Percentiles rank a stretch among this genome's conserved stretches.
phyloP scores from a whole-genome alignment of 2,329 filamentous ascomycete species.

The Cercospora zeina region DNA sequence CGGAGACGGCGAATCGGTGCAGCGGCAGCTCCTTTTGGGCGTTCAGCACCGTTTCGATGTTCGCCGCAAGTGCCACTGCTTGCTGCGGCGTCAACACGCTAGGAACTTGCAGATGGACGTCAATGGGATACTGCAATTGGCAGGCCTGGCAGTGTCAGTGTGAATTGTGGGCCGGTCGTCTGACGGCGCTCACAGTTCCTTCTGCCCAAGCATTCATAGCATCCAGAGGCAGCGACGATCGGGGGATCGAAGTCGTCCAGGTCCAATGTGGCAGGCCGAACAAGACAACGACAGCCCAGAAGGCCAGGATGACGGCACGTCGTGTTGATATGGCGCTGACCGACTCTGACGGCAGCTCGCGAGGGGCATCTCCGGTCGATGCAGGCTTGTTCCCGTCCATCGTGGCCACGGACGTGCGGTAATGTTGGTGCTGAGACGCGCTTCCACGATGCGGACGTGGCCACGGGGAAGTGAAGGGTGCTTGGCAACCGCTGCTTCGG shows the following conservation, averaged over 20 bases:
- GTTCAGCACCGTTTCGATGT: conserved; percentile 84
- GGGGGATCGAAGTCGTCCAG: conserved; percentile 88
- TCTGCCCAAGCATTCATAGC: conserved; percentile 91
- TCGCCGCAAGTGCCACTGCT: conserved; percentile 64
- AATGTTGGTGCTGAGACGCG: conserved; percentile 13
- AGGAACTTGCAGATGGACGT: conserved; percentile 73
- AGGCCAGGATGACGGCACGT: conserved; percentile 75
- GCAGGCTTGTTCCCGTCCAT: conserved; percentile 12
- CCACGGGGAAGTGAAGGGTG: conserved; percentile 11
- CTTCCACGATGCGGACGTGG: conserved; percentile 12
- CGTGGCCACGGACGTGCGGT: conserved; percentile 1
- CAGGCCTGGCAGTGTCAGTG: conserved; percentile 64
- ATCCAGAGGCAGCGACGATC: conserved; percentile 77
- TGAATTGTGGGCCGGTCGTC: neutral
- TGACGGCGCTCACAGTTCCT: conserved; percentile 66
- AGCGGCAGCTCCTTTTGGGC: conserved; percentile 82
- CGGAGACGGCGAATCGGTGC: conserved; percentile 70
- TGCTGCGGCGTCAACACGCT: conserved; percentile 46
- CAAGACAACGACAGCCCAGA: conserved; percentile 82
- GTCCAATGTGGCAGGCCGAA: conserved; percentile 94
- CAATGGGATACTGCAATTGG: conserved; percentile 81
- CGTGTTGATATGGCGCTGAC: conserved; percentile 75
- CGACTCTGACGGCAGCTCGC: conserved; percentile 44
- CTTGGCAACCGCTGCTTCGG: conserved; percentile 7
- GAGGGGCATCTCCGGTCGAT: neutral